These are phyloP conservation scores for Camelina sativa DNA, from an alignment of 345 rosid species.

Conservation along the genomic window DNA sequence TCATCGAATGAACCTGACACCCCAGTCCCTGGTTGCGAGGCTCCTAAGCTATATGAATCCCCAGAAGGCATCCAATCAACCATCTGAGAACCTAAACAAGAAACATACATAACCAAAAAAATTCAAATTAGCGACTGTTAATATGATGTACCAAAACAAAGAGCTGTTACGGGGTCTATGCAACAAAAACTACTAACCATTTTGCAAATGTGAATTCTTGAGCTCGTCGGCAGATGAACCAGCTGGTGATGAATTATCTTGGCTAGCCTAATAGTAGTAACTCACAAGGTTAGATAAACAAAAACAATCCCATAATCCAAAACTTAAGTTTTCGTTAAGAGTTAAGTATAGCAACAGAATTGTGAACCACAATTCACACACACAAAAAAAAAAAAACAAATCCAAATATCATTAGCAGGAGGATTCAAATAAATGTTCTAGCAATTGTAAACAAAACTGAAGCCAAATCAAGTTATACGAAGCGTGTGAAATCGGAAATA, in stretches of 20 bases:
- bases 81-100: constrained; percentile 52
- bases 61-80: constrained; percentile 31
- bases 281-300: constrained; percentile 35
- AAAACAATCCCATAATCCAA: no score
- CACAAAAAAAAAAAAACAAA: neutral
- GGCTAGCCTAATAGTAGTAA: constrained; percentile 47
- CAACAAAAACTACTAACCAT: constrained; percentile 43
- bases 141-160: neutral
- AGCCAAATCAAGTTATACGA: neutral
- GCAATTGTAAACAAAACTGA: neutral
- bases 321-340: no score
- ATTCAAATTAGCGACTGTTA: neutral
- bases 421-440: constrained; percentile 6
- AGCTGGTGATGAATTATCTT: constrained; percentile 43
- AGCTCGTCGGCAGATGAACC: constrained; percentile 42
- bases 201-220: constrained; percentile 44
- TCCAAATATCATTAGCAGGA: neutral
- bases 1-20: constrained; percentile 41
- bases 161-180: neutral
- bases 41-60: constrained; percentile 31
- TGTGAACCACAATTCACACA: constrained; percentile 9
- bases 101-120: constrained; percentile 30
- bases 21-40: constrained; percentile 42
- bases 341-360: neutral
- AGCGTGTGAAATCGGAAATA: neutral